Percentiles rank a stretch among this genome's conserved stretches.
These are phyloP conservation scores for Posidonia australis DNA, from an alignment of 106 monocot species.

Conservation along the genomic window DNA sequence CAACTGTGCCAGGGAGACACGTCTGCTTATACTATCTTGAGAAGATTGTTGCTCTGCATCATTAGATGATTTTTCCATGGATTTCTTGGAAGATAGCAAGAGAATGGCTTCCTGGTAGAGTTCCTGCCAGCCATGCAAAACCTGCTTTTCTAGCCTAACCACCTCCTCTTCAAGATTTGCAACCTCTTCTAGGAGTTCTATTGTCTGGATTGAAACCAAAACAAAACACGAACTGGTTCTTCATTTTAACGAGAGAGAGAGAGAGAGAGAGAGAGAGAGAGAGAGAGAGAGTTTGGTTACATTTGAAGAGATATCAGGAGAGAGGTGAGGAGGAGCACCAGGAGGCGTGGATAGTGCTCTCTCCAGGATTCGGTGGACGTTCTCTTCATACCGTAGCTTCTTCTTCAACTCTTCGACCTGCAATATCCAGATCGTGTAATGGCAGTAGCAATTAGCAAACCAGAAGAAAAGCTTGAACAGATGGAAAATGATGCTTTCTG, in stretches of 20 bases:
- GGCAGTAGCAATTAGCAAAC: background rate
- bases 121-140: constrained; percentile 72
- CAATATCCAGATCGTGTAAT: background rate
- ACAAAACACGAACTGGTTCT: background rate
- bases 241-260: background rate
- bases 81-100: constrained; percentile 43
- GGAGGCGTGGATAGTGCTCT: constrained; percentile 78
- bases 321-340: constrained; percentile 84
- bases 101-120: constrained; percentile 78
- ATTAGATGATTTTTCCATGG: constrained; percentile 8
- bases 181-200: constrained; percentile 93
- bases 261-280: background rate
- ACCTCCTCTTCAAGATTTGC: constrained; percentile 94
- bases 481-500: background rate
- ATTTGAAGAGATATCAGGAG: constrained; percentile 71
- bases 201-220: constrained; percentile 28
- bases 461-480: background rate
- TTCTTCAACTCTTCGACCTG: constrained; percentile 87
- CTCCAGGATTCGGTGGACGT: constrained; percentile 78
- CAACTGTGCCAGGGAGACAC: background rate
- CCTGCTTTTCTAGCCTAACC: constrained; percentile 84
- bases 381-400: constrained; percentile 83
- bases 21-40: background rate
- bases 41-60: background rate
- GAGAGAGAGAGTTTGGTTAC: constrained; percentile 33